These are phyloP conservation scores for Chrysanthemum seticuspe DNA, from an alignment of 129 eudicot species.

Conservation along the genomic window DNA sequence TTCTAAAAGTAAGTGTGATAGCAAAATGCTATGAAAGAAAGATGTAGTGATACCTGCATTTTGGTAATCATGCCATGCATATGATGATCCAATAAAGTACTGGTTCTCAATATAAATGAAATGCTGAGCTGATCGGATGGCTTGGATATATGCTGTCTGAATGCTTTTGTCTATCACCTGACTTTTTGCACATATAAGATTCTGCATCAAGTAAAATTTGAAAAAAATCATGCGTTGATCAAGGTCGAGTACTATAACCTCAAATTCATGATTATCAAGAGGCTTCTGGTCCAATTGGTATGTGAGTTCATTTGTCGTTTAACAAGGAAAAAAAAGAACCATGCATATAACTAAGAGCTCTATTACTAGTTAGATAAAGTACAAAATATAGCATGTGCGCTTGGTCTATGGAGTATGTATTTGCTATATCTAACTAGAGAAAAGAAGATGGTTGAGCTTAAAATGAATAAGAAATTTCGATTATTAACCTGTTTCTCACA, in stretches of 20 bases:
- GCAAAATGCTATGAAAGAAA: background rate
- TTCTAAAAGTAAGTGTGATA: constrained; percentile 7
- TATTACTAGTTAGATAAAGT: background rate
- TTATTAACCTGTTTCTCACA: constrained; percentile 63
- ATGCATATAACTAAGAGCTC: background rate
- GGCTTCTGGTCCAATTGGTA: background rate
- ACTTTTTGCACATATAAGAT: constrained; percentile 69
- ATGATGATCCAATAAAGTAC: constrained; percentile 90
- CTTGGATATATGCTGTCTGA: constrained; percentile 93
- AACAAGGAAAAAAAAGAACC: background rate
- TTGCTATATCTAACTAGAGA: background rate
- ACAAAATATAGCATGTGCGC: constrained; percentile 1
- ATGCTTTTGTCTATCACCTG: constrained; percentile 88
- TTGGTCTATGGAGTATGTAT: constrained; percentile 8
- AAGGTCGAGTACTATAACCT: background rate
- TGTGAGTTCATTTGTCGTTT: background rate
- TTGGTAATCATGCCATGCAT: constrained; percentile 92
- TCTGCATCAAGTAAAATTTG: constrained; percentile 52
- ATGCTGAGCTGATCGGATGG: constrained; percentile 92
- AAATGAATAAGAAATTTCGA: constrained; percentile 6
- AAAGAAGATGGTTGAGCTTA: background rate
- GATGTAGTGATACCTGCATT: constrained; percentile 59
- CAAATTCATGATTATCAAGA: constrained; percentile 1
- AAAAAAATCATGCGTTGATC: constrained; percentile 2
- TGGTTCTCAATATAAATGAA: constrained; percentile 94